Base-by-base conservation (phyloP, 257 asterid genomes). In the Lavandula angustifolia region DNA sequence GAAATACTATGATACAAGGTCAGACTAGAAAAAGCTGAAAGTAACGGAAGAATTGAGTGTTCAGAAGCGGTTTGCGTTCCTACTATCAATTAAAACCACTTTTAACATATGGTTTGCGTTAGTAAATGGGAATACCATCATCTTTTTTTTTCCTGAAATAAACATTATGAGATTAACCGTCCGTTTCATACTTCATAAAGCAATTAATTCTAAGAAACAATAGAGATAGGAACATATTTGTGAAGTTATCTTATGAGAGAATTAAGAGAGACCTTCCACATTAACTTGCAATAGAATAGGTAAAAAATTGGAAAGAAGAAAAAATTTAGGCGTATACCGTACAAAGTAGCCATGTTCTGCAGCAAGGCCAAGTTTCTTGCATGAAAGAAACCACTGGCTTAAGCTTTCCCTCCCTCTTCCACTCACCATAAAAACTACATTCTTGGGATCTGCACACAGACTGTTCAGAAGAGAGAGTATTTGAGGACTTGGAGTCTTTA, bases 321-420 rank as follows among this genome's bases (percentile, higher is more conserved):
- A 37, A 17, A 37, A 42, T 29, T 44, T 49, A 64, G 38, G 44
- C 40, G 22, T 66, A 68, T 50, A 88, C 96, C 96, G 86, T 72
- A 86, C 55, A 63, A 82, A 88, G 78, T 82, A 88, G 65, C 96
- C 96, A 78, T 88, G 96, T 72, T 88, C 96, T 4, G 95, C 96
- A 48, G 96, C 95, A 71, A 88, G 86, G 29, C 96, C 96, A 43
- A 88, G 78, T 55, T 80, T 78, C 74, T 57, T 76, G 83, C 96
- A 88, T 34, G 95, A 88, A 72, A 70, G 68, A 79, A 88, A 83
- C 96, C 96, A 88, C 43, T 51, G 58, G 77, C 79, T 79, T 72
- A 88, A 78, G 80, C 88, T 85, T 32, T 75, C 83, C 81, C 78
- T 82, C 54, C 95, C 96, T 62, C 96, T 80, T 62, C 96, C 96